Conservation (phyloP, 2,329 filamentous ascomycete genomes). For the Zasmidium citrigriseum region DNA sequence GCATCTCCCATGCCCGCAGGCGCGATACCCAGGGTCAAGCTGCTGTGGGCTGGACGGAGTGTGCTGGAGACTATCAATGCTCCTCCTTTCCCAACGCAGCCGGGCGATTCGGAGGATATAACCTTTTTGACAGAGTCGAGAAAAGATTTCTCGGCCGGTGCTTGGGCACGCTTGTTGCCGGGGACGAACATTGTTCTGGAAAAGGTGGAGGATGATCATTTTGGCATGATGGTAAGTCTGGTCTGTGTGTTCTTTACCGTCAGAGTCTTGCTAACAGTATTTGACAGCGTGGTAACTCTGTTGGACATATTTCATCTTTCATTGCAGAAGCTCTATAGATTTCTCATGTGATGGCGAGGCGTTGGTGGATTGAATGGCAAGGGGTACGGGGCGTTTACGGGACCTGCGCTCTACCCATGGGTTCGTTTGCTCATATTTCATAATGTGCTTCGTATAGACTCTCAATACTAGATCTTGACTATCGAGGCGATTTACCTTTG, state of each 20-base stretch:
- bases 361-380: not conserved
- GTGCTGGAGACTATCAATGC: not conserved
- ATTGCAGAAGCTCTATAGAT: conserved; percentile 8
- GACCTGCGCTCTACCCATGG: no score
- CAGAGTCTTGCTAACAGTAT: not conserved
- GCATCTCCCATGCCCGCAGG: conserved; percentile 17
- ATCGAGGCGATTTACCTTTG: no score
- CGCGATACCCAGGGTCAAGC: conserved; percentile 32
- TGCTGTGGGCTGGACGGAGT: conserved; percentile 10
- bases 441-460: no score
- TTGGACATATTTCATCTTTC: conserved; percentile 6
- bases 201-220: conserved; percentile 13
- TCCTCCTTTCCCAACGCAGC: conserved; percentile 2
- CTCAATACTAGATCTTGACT: no score
- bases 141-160: conserved; percentile 9
- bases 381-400: not conserved
- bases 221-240: conserved; percentile 14
- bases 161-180: conserved; percentile 9
- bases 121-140: conserved; percentile 11
- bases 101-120: conserved; percentile 8
- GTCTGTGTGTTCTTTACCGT: not conserved
- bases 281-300: conserved; percentile 2
- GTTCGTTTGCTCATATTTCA: no score
- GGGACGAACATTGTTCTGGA: conserved; percentile 3
- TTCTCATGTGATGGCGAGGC: not conserved